Evolutionary conservation across 1,284 basidiomycete genomes (phyloP), one percentile per base, ranked within the genome.

Genomic region (Entoloma clypeatum): DNA sequence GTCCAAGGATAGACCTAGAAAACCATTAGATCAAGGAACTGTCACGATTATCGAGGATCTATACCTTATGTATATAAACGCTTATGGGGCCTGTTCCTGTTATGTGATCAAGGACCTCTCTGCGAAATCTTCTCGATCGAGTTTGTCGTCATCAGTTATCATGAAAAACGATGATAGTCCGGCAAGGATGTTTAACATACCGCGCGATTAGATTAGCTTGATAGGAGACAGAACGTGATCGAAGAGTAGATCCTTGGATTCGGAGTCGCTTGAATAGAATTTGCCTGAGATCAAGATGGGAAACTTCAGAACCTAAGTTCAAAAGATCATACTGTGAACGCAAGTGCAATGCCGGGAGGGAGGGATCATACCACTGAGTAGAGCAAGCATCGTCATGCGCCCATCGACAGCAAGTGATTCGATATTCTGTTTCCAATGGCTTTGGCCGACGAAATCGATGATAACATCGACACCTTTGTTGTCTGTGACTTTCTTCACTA

Each of bases 231-330:
- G 78, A 75, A 36, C 92, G 79, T 16, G 86, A 83, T 26, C 93
- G 81, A 28, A 97, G 69, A 0, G 92, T 96, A 9, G 88, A 89
- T 16, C 93, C 94, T 62, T 93, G 84, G 41, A 99, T 83, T 8
- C 83, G 80, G 43, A 98, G 74, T 6, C 94, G 82, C 69, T 97
- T 98, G 66, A 72, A 84, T 40, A 94, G 65, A 41, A 97, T 73
- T 7, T 79, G 81, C 2, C 57, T 62, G 21, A 96, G 65, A 60
- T 87, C 75, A 43, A 81, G 65, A n/a, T 73, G 72, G 21, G 77
- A 63, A 21, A 91, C 76, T 32, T 74, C 71, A 16, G 72, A 62
- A 17, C 93, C 94, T 78, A 28, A 9, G 18, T 24, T 10, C 17
- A 5, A n/a, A 28, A 32, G 28, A 43, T 31, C n/a, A 29, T 7